Evolutionary conservation across 768 basidiomycete species (phyloP), one percentile per base, ranked within the genome.

Genomic region (Lactifluus hygrophoroides): DNA sequence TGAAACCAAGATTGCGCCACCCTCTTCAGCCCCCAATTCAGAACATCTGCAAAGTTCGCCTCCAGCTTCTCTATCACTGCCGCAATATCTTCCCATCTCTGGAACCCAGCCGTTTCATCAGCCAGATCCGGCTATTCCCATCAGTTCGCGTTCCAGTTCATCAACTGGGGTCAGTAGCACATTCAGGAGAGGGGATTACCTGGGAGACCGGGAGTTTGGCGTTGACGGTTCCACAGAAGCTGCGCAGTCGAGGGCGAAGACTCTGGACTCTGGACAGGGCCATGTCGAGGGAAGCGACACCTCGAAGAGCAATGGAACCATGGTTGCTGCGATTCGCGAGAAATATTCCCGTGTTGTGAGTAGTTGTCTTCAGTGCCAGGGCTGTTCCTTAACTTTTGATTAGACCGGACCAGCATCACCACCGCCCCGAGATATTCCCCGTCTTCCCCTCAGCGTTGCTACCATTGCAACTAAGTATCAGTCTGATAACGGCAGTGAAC

Each of bases 251-350:
- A 66, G 50, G 46, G 56, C 46, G 48, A 63, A 53, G 51, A 60
- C 58, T 44, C 16, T 62, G 46, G 42, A 60, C 53, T 21, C 40
- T 9, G 14, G 50, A 34, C 52, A 55, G n/a, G 34, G 32, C 19
- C 42, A 51, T 25, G 64, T 81, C 3, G 80, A 84, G 51, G 76
- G 80, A 59, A 75, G 69, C 21, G 81, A 84, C 45, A 80, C 82
- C 2, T 76, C 75, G 6, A 75, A 69, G 40, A 84, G 80, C 60
- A 77, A 66, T 48, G 79, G 78, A 13, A 82, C 80, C 64, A 71
- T 85, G 25, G 87, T 90, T 45, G 84, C 87, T 43, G 80, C 81
- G 2, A 82, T 91, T 76, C 77, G 84, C 44, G 79, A 78, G 66
- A 80, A 79, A 50, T 89, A 86, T 63, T 76, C 80, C 21, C 76